Evolutionary conservation across 495 filamentous ascomycete species (phyloP), one percentile per base, ranked within the genome.

Genomic region (Aspergillus affinis): DNA sequence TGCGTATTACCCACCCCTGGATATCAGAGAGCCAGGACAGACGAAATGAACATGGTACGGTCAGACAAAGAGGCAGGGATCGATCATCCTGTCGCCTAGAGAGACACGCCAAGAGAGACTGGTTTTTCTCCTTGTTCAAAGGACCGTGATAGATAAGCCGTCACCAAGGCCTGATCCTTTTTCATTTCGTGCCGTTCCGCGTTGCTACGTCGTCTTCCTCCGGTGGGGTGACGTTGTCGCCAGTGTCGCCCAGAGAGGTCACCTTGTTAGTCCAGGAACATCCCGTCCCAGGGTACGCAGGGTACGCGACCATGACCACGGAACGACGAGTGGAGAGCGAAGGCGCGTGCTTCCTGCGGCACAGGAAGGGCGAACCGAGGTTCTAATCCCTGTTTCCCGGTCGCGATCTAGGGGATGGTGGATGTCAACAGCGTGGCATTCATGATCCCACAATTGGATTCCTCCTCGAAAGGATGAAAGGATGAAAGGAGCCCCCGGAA

Each of bases 131-230:
- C 2, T 41, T 41, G 36, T 32, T 7, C 3, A 32, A 8, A 4
- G 10, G 54, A 13, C 20, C 45, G 48, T 17, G 45, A 45, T n/a
- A 27, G 17, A 45, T 17, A 26, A 21, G 48, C 44, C 44, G 30
- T 12, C 18, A 56, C 44, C 54, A 5, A 18, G 27, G 15, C 17
- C 19, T 17, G 51, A 10, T 36, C 56, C 45, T 36, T 29, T 12
- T 32, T n/a, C 58, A 47, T 21, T 49, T 61, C 59, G 59, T 56
- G 29, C 59, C 59, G 59, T 61, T 54, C 59, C 59, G 59, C 54
- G 52, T 61, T 52, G 59, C 59, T 56, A 50, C 59, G 48, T 17
- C 13, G 36, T 41, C 13, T 17, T 61, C 27, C 59, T 29, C 20
- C 30, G n/a, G 51, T 60, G 51, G 51, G 51, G 58, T 27, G 45